Evolutionary conservation across 345 rosid genomes (phyloP), one percentile per base, ranked within the genome.

Genomic region (Carallia brachiata): DNA sequence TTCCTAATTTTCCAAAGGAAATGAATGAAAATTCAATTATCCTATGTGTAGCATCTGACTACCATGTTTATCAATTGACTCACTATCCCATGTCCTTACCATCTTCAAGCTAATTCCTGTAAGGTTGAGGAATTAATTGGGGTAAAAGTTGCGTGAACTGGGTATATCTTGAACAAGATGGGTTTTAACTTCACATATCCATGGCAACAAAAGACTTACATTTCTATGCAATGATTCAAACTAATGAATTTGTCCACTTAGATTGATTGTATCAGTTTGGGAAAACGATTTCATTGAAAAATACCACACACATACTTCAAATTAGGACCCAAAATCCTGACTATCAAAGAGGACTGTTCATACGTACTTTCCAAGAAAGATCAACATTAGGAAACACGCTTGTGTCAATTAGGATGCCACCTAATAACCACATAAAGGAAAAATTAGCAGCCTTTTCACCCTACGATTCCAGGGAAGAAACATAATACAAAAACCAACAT

Each of bases 331-430:
- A 55, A 69, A 39, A 27, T 65, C 58, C 55, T 23, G 52, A 66
- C 23, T n/a, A 67, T 52, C 0, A 61, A 17, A 70, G n/a, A 55
- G 67, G 44, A 63, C 0, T 27, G 19, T 37, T 34, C 59, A 60
- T 12, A 67, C 88, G 9, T 89, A 94, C 98, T 74, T 90, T 94
- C 97, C 98, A 94, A 61, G 90, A 75, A 78, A 96, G 91, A 70
- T 91, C 89, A 12, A 90, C 95, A 13, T 88, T 73, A 47, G 98
- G 98, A 77, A 94, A 94, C 79, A 94, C 31, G 81, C 58, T 84
- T 62, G 81, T 59, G 57, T 89, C 93, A 60, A 69, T 82, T 63
- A 90, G 91, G 79, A 78, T 75, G 55, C 86, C 72, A 66, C 98
- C 98, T 94, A 77, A 40, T 69, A 62, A 44, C 40, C 79, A 81